Evolutionary conservation across 2,329 filamentous ascomycete species (phyloP).

Genomic region (Tolypocladium guangdongense): DNA sequence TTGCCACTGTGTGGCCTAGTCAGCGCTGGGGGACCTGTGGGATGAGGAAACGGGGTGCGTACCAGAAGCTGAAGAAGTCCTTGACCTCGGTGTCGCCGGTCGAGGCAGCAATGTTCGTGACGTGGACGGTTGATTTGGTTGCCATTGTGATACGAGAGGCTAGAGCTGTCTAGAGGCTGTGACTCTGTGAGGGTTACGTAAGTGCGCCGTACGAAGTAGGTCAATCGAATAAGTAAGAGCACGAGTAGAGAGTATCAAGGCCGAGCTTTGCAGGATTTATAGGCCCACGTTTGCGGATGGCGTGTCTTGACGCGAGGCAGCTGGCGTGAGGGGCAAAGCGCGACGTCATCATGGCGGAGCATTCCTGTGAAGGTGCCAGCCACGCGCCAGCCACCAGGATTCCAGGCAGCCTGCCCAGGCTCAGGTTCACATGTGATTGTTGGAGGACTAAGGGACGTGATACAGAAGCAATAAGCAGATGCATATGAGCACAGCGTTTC

Average conservation of each 20-base stretch:
- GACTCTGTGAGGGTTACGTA: neutral
- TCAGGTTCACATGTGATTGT: neutral
- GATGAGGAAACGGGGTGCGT: constrained; percentile 18
- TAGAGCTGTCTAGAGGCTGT: neutral
- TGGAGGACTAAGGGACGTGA: too few relatives aligned
- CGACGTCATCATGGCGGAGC: neutral
- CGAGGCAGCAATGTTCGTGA: constrained; percentile 74
- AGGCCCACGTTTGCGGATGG: neutral
- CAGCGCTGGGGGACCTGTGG: neutral
- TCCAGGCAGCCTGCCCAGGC: too few relatives aligned
- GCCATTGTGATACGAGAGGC: constrained; percentile 7
- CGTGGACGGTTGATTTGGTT: constrained; percentile 45
- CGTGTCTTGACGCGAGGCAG: neutral
- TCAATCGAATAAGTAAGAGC: neutral
- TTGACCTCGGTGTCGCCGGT: constrained; percentile 85
- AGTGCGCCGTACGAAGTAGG: neutral
- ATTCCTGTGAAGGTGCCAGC: too few relatives aligned
- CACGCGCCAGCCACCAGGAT: too few relatives aligned
- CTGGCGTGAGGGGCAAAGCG: neutral
- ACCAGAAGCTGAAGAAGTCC: constrained; percentile 98
- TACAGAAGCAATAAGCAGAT: neutral
- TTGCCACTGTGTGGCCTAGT: constrained; percentile 55
- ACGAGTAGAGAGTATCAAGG: neutral
- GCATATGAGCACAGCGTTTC: neutral
- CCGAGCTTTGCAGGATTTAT: neutral